Conservation (phyloP, 2,329 filamentous ascomycete genomes). For the Colletotrichum australisinense region DNA sequence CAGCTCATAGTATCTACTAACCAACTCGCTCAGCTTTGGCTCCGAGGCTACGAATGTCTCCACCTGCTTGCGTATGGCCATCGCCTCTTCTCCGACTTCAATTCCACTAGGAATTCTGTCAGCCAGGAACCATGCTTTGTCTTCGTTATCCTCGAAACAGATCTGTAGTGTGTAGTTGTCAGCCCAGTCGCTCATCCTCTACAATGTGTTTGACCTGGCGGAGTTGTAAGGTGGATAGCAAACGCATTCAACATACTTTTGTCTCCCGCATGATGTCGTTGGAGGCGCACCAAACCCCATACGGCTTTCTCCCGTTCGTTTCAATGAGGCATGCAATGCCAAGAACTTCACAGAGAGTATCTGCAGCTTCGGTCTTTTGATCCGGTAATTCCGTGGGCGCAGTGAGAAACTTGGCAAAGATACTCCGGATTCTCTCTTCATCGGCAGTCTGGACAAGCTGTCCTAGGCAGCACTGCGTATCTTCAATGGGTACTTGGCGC, state of each 20-base stretch:
- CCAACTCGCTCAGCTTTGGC: not conserved
- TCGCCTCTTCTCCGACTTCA: not conserved
- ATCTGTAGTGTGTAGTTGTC: not conserved
- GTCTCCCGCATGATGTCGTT: not conserved
- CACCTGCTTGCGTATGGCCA: not conserved
- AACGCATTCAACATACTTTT: not conserved
- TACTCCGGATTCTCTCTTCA: not conserved
- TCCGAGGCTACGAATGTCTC: not conserved
- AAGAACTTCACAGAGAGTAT: not conserved
- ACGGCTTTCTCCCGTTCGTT: not conserved
- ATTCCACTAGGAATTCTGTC: not conserved
- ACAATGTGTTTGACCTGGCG: not conserved
- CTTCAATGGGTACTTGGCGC: not conserved
- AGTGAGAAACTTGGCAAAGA: not conserved
- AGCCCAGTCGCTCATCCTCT: not conserved
- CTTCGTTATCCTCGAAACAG: not conserved
- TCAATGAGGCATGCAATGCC: not conserved
- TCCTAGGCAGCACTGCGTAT: not conserved
- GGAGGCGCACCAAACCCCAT: not conserved
- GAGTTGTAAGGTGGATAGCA: not conserved
- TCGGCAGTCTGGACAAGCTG: not conserved
- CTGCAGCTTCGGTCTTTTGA: not conserved
- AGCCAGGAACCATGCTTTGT: not conserved
- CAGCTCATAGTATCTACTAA: not conserved
- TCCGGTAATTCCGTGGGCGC: not conserved